phyloP scores from a whole-genome alignment of 768 basidiomycete genomes.

The Lactarius hatsudake region DNA sequence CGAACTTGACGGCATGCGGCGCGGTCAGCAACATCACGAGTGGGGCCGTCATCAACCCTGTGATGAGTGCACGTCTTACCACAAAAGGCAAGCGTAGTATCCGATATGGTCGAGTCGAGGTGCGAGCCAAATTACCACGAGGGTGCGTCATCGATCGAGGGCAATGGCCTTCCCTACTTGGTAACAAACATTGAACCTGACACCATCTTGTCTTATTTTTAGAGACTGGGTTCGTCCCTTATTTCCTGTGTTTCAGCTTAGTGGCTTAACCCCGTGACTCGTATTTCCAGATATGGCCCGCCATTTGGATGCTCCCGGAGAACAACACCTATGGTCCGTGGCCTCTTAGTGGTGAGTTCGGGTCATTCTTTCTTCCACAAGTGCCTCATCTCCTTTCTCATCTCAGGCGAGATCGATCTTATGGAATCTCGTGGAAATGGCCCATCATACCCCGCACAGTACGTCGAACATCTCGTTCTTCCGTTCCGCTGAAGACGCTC shows the following conservation, averaged over 20 bases:
- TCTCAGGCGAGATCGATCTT: conserved; percentile 69
- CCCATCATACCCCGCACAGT: conserved; percentile 49
- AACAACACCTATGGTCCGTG: conserved; percentile 63
- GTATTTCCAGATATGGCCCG: conserved; percentile 62
- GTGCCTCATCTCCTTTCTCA: conserved; percentile 31
- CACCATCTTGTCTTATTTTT: conserved; percentile 2
- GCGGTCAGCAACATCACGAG: conserved; percentile 65
- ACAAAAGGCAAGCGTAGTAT: conserved; percentile 71
- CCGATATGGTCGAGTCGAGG: conserved; percentile 80
- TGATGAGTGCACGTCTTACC: conserved; percentile 77
- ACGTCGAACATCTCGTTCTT: conserved; percentile 12
- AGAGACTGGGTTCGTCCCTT: conserved; percentile 23
- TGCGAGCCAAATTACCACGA: conserved; percentile 75
- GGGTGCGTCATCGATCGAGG: conserved; percentile 46
- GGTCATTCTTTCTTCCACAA: not conserved
- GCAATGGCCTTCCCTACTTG: conserved; percentile 10
- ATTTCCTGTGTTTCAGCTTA: conserved; percentile 1
- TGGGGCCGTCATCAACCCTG: conserved; percentile 75
- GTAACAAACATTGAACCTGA: conserved; percentile 14
- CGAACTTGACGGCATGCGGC: conserved; percentile 55
- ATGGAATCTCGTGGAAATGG: conserved; percentile 52
- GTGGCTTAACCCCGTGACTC: not conserved
- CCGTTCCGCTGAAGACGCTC: conserved; percentile 8
- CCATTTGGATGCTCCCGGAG: conserved; percentile 77
- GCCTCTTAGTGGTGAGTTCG: conserved; percentile 55